phyloP scores from a whole-genome alignment of 2,329 filamentous ascomycete genomes.

The Plectosphaerella plurivora region DNA sequence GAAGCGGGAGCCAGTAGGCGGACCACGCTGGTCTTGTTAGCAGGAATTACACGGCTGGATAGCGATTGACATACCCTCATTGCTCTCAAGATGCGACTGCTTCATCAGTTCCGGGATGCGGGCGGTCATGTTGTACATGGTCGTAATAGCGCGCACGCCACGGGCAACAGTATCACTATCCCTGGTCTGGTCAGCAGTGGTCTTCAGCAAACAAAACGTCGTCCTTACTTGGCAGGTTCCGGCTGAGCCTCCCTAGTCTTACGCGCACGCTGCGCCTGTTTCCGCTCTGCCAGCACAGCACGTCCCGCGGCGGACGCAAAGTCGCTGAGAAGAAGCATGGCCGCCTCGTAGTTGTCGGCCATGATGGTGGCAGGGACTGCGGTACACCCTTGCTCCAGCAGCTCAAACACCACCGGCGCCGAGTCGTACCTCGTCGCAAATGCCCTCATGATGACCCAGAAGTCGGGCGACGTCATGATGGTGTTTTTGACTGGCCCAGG shows the following conservation, averaged over 20 bases:
- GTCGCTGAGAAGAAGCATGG: slow-evolving; percentile 77
- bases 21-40: slow-evolving; percentile 69
- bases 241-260: slow-evolving; percentile 39
- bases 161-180: slow-evolving; percentile 68
- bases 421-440: slow-evolving; percentile 67
- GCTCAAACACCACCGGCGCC: slow-evolving; percentile 75
- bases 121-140: slow-evolving; percentile 76
- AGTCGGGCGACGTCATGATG: slow-evolving; percentile 93
- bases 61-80: slow-evolving; percentile 57
- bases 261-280: slow-evolving; percentile 46
- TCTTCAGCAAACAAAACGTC: not conserved
- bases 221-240: slow-evolving; percentile 50
- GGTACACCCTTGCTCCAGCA: slow-evolving; percentile 74
- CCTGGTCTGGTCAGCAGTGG: slow-evolving; percentile 33
- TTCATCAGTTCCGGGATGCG: slow-evolving; percentile 84
- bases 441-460: slow-evolving; percentile 85
- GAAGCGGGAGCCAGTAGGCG: slow-evolving; percentile 95
- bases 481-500: slow-evolving; percentile 79
- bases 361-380: slow-evolving; percentile 79
- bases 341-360: slow-evolving; percentile 92
- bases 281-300: slow-evolving; percentile 65
- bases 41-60: not conserved
- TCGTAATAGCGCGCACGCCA: slow-evolving; percentile 73
- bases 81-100: slow-evolving; percentile 86
- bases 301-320: slow-evolving; percentile 82